phyloP scores from a whole-genome alignment of 805 yeast genomes.

The Ogataea degrootiae region DNA sequence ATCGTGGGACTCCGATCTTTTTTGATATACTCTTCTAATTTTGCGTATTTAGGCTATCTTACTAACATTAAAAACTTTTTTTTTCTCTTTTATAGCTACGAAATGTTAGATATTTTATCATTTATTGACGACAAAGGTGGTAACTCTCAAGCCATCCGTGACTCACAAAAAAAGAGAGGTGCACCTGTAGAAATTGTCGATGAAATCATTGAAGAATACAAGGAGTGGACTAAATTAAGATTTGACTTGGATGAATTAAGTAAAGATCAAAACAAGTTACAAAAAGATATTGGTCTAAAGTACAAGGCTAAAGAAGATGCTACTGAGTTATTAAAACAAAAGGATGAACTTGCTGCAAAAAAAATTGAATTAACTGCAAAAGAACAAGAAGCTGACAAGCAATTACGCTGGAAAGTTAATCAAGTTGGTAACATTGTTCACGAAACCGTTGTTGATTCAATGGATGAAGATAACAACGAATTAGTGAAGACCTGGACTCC shows the following conservation, averaged over 20 bases:
- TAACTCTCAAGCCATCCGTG: constrained; percentile 81
- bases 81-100: background rate
- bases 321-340: constrained; percentile 70
- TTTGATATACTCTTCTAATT: background rate
- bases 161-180: constrained; percentile 91
- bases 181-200: constrained; percentile 93
- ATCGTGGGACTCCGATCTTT: background rate
- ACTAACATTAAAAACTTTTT: background rate
- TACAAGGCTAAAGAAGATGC: constrained; percentile 97
- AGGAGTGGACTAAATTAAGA: constrained; percentile 85
- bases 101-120: constrained; percentile 87
- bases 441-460: constrained; percentile 80
- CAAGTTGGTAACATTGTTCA: constrained; percentile 93
- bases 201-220: constrained; percentile 87
- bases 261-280: constrained; percentile 83
- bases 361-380: constrained; percentile 60
- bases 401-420: constrained; percentile 75
- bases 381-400: constrained; percentile 78
- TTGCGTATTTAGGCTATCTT: background rate
- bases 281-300: constrained; percentile 88
- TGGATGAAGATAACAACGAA: constrained; percentile 88
- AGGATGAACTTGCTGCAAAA: constrained; percentile 66
- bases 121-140: constrained; percentile 98
- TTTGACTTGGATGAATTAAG: constrained; percentile 88
- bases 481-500: constrained; percentile 87